phyloP scores from a whole-genome alignment of 176 grass and related monocot genomes.

The Carex cristatella region DNA sequence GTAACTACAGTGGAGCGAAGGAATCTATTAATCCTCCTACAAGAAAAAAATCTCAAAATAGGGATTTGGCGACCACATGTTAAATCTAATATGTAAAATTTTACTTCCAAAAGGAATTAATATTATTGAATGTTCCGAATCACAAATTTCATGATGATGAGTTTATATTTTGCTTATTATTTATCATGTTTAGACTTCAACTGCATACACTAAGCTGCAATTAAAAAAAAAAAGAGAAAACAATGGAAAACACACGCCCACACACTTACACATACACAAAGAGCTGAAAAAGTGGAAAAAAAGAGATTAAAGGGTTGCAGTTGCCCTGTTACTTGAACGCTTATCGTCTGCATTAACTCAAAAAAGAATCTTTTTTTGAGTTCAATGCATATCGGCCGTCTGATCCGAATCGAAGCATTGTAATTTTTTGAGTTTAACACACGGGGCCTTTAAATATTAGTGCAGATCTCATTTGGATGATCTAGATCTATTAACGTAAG shows the following conservation, averaged over 20 bases:
- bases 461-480: too few relatives aligned
- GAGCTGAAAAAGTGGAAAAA: not conserved
- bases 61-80: not conserved
- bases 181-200: not conserved
- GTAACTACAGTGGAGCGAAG: not conserved
- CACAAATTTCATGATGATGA: not conserved
- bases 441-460: too few relatives aligned
- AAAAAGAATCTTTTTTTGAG: too few relatives aligned
- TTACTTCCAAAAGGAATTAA: not conserved
- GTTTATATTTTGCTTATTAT: not conserved
- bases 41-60: not conserved
- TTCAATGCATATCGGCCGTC: too few relatives aligned
- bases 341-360: too few relatives aligned
- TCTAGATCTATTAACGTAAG: too few relatives aligned
- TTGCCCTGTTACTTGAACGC: too few relatives aligned
- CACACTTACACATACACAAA: not conserved
- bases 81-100: not conserved
- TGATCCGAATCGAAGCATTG: too few relatives aligned
- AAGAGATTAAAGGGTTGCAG: too few relatives aligned
- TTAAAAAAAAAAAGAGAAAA: not conserved
- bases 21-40: not conserved
- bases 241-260: not conserved
- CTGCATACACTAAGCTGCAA: not conserved
- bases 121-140: not conserved
- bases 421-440: too few relatives aligned